Base-by-base conservation (phyloP, 495 filamentous ascomycete species). In the Niebla homalea region DNA sequence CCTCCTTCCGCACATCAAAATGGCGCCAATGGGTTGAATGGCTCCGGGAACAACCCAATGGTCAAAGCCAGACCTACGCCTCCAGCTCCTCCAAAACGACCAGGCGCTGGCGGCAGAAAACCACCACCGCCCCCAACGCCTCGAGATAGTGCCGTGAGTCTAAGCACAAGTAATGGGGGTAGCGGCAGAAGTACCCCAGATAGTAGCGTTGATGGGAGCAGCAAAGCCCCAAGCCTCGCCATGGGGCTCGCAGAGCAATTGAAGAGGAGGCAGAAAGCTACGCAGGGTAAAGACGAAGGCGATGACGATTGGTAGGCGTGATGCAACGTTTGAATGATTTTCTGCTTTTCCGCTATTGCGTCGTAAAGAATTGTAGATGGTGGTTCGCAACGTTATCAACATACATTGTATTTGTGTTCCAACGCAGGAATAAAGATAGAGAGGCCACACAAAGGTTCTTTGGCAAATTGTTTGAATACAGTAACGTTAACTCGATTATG, bases 71-170 rank as follows among this genome's bases (percentile, higher is more conserved):
- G 89, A 60, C 82, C 87, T 0, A 75, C 76, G 0, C 85, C 87
- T 2, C 89, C 87, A 1, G 80, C 84, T 45, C 89, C 90, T 0
- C 89, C 90, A 10, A 98, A 96, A 69, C 75, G 90, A n/a, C 90
- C 92, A 10, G 73, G 69, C 18, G 74, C 70, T 2, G 73, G 68
- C 3, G 78, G 77, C 44, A 84, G 80, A 58, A 87, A 88, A 53
- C 77, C 81, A 0, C 68, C 75, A 0, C 74, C 79, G 10, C 72
- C 75, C 4, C 68, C 78, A 10, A 80, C 81, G 43, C 79, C 78
- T 4, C 69, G 81, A 5, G 85, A 87, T 55, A 87, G 78, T 50
- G 78, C 80, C 2, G 81, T 83, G 59, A 87, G 85, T 60, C 70
- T 87, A 65, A 80, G 81, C 52, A 77, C 78, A 52, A 75, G 75